Evolutionary conservation across 768 basidiomycete species (phyloP), one percentile per base, ranked within the genome.

Genomic region (Boletus speciosus): DNA sequence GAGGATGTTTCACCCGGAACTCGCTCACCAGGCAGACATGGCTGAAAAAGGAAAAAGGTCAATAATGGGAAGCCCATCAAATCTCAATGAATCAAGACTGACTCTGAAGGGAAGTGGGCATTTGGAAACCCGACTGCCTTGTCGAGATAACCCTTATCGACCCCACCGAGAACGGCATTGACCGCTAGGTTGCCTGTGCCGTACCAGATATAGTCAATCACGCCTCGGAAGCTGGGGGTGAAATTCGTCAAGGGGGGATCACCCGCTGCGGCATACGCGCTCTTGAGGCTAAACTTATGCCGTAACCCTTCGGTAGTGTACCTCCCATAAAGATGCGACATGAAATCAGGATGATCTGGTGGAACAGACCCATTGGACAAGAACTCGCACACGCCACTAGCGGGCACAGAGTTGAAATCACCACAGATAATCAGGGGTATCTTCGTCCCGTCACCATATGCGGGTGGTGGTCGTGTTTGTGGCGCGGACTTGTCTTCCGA

Each of bases 111-210:
- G 79, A 94, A 97, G 68, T 98, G 93, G 2, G 86, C 83, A 71
- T 98, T 95, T 29, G 97, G 97, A 79, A 98, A 98, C 36, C 97
- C 97, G 42, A 98, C 96, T 16, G 84, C 84, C 74, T 92, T 92
- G 59, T 88, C 84, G 67, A 98, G 68, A 75, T 99, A 99, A 25
- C 67, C 67, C 62, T 77, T 79, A 67, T 98, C 94, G 54, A 98
- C 85, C 69, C 89, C 92, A 14, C 90, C 90, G 41, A 98, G 76
- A n/a, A 96, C 83, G 21, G 86, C 85, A 56, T 86, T 93, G 27
- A 90, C 84, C 10, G 81, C 78, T 47, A 98, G 61, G 55, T 83
- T 91, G 46, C 78, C 74, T 0, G 83, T 80, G 54, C 88, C 82
- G 71, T 91, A 94, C 90, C 93, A 99, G 64, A 99, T 81, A 68